Evolutionary conservation across 768 basidiomycete species (phyloP).

Genomic region (Clitopilus hobsonii): DNA sequence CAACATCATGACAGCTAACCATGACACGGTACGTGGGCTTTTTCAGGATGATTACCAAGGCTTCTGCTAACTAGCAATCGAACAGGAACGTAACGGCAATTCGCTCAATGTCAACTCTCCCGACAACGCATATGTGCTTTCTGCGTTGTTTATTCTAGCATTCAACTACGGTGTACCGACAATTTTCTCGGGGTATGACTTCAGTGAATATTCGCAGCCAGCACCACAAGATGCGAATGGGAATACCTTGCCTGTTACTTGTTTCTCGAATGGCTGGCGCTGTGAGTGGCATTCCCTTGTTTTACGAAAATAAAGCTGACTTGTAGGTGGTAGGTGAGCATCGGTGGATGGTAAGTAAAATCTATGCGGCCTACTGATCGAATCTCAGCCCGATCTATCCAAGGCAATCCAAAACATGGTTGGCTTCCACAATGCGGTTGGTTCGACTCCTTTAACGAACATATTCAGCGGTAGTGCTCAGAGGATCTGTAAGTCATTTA

Average conservation of each 20-base stretch:
- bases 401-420: conserved; percentile 8
- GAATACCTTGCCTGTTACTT: conserved; percentile 14
- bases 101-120: conserved; percentile 13
- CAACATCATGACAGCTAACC: conserved; percentile 15
- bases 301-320: neutral
- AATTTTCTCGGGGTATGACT: conserved; percentile 14
- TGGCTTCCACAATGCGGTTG: conserved; percentile 15
- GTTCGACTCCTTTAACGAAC: conserved; percentile 8
- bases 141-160: conserved; percentile 13
- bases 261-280: conserved; percentile 14
- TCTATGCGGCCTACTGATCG: neutral
- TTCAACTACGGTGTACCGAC: conserved; percentile 17
- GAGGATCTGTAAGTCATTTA: conserved; percentile 10
- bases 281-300: conserved; percentile 4
- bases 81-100: conserved; percentile 12
- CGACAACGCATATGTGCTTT: conserved; percentile 14
- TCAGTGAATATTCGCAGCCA: conserved; percentile 2
- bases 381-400: neutral
- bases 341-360: conserved; percentile 24
- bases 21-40: conserved; percentile 7
- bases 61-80: too few relatives aligned
- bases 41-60: neutral
- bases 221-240: conserved; percentile 15
- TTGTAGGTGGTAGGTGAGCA: neutral
- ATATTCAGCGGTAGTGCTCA: conserved; percentile 9